Base-by-base conservation (phyloP, 2,329 filamentous ascomycete genomes). In the Fusarium haematococcum region DNA sequence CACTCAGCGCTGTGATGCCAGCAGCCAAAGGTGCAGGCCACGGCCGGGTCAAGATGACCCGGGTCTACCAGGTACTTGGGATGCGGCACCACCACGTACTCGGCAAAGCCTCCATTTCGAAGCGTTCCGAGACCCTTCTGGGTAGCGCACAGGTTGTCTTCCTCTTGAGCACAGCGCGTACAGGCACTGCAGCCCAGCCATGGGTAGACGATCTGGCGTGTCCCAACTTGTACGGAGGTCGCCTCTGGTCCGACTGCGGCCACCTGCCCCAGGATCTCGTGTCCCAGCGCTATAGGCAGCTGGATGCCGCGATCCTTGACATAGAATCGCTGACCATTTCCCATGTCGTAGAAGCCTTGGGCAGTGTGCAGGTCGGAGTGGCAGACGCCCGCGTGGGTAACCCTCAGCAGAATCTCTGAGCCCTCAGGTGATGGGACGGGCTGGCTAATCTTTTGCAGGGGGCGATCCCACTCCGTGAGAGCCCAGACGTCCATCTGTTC, bases 361-460 rank as follows among this genome's bases (percentile, higher is more conserved):
- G 68, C 64, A 4, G 64, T 70, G 13, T 70, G 68, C 14, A 70
- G 68, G 30, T 70, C 68, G 23, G 68, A 70, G 43, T 70, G 68
- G 23, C 64, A 70, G 56, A 70, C 60, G 13, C 68, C 68, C 16
- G 56, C 68, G 41, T 70, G 68, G 4, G 68, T 70, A 35, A 70
- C 68, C 30, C 23, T 67, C 3, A 70, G 5, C 2, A 43, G 9
- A n/a, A 43, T 7, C 9, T 43, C 41, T 6, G 41, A 20, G 5
- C 41, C 41, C 6, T n/a, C 6, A 6, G 41, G 41, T 20, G 7
- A 7, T 6, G 41, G 41, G 9, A 43, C 18, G 18, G 41, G 41
- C 18, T 43, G 16, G 9, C 41, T 16, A 18, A 43, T 43, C 18
- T 43, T 43, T 23, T n/a, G 18, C 6, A 43, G 41, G 4, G 41